These are phyloP conservation scores for Metarhizium sp. DNA, from an alignment of 2,329 filamentous ascomycete species.

Conservation along the genomic window DNA sequence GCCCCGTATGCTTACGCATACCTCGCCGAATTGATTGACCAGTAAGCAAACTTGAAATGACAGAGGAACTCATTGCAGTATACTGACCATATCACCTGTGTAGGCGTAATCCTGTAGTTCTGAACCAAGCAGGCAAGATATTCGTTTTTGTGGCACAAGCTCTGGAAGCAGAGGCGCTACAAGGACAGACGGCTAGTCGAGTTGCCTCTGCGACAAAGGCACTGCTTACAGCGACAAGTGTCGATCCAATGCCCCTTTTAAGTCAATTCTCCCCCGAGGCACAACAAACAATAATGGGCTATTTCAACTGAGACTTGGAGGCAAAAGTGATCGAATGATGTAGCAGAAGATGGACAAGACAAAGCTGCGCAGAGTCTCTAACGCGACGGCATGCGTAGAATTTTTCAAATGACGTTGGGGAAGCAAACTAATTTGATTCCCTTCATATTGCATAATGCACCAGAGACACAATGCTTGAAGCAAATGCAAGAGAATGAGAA, in stretches of 20 bases:
- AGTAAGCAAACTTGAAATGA: constrained; percentile 50
- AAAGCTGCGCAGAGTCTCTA: neutral
- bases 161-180: constrained; percentile 81
- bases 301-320: constrained; percentile 51
- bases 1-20: constrained; percentile 94
- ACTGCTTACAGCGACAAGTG: constrained; percentile 61
- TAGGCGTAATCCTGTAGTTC: constrained; percentile 78
- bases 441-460: neutral
- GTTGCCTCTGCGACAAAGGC: constrained; percentile 72
- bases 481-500: neutral
- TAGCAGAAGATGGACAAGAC: neutral
- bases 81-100: neutral
- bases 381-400: neutral
- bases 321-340: neutral
- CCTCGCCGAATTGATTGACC: constrained; percentile 80
- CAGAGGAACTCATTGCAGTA: neutral
- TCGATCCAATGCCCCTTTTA: constrained; percentile 69
- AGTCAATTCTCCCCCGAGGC: constrained; percentile 68
- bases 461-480: neutral
- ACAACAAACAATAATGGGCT: constrained; percentile 69
- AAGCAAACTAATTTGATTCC: neutral
- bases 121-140: constrained; percentile 67
- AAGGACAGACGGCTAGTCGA: constrained; percentile 69
- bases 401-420: neutral
- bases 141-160: constrained; percentile 83